Percentiles rank a stretch among this genome's conserved stretches.
These are phyloP conservation scores for Paxillus involutus DNA, from an alignment of 768 basidiomycete species.

Conservation along the genomic window DNA sequence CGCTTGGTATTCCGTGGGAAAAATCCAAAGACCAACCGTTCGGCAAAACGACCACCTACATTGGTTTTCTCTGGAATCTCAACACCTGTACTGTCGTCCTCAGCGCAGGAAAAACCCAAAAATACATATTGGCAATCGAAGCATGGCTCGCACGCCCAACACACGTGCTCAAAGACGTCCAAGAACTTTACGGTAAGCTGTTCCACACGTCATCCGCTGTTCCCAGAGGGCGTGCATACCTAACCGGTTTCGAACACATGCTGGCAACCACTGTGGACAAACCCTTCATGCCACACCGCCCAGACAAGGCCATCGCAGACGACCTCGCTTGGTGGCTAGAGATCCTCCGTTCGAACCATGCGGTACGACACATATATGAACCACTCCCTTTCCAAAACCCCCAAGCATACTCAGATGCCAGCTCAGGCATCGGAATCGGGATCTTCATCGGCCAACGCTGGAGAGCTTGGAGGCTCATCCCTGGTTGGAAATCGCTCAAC, in stretches of 20 bases:
- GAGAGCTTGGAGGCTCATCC: conserved; percentile 23
- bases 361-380: no score
- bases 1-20: conserved; percentile 6
- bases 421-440: conserved; percentile 13
- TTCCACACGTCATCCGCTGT: conserved; percentile 34
- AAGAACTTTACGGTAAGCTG: conserved; percentile 41
- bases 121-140: no score
- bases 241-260: conserved; percentile 41
- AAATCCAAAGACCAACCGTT: conserved; percentile 6
- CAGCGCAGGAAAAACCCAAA: no score
- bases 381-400: background rate
- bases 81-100: no score
- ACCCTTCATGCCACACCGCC: conserved; percentile 31
- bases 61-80: conserved; percentile 39
- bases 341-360: fast-evolving
- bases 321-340: conserved; percentile 39
- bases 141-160: background rate
- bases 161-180: conserved; percentile 34
- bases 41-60: background rate
- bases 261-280: conserved; percentile 22
- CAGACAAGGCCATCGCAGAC: background rate
- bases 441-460: conserved; percentile 19
- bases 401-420: conserved; percentile 14
- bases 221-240: conserved; percentile 34
- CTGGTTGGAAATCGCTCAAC: conserved; percentile 5